Conservation (phyloP, 1,284 basidiomycete species). For the Austroboletus sp. region DNA sequence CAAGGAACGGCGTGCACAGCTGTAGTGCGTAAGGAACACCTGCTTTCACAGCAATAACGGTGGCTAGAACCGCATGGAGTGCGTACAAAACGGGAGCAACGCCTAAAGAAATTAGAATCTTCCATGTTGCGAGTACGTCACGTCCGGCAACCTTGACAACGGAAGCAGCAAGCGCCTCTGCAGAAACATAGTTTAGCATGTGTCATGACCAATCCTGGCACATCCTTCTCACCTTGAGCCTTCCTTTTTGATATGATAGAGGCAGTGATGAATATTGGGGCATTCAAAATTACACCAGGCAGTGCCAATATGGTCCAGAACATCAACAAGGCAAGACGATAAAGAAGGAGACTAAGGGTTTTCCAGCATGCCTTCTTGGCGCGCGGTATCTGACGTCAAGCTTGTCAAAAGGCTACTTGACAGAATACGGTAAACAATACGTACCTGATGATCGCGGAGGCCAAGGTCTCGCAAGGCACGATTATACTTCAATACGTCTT, state of each 20-base stretch:
- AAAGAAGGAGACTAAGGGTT: slow-evolving; percentile 77
- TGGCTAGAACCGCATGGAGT: slow-evolving; percentile 78
- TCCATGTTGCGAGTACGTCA: slow-evolving; percentile 97
- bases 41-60: slow-evolving; percentile 67
- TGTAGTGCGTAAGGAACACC: slow-evolving; percentile 59
- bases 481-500: slow-evolving; percentile 91
- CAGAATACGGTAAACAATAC: neutral
- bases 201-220: neutral
- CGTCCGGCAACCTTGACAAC: slow-evolving; percentile 92
- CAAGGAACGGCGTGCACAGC: slow-evolving; percentile 75
- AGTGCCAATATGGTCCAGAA: slow-evolving; percentile 86
- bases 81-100: slow-evolving; percentile 84
- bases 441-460: slow-evolving; percentile 94
- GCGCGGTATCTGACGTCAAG: slow-evolving; percentile 55
- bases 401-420: neutral
- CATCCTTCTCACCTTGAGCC: slow-evolving; percentile 66
- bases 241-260: slow-evolving; percentile 85
- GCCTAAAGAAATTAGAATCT: slow-evolving; percentile 90
- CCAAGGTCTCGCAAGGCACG: slow-evolving; percentile 86
- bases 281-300: slow-evolving; percentile 91
- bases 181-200: slow-evolving; percentile 2
- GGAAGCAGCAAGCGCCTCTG: slow-evolving; percentile 94
- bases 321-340: slow-evolving; percentile 75
- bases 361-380: slow-evolving; percentile 86
- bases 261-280: slow-evolving; percentile 91